Evolutionary conservation across 352 stramenopile species (phyloP).

Genomic region (Plasmopara viticola): DNA sequence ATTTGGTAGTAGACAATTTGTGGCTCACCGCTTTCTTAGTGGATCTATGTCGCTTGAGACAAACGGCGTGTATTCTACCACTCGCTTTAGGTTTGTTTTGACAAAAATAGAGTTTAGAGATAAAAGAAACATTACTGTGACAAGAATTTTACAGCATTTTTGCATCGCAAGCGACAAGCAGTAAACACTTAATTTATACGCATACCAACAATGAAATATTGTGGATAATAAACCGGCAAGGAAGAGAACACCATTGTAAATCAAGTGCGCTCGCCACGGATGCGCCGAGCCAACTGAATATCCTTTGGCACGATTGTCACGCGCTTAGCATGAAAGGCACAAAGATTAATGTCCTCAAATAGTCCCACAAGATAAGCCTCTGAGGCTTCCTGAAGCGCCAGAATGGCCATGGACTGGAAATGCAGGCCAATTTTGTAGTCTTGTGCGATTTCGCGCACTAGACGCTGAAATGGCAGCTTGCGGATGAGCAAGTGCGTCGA

Average conservation of each 20-base stretch:
- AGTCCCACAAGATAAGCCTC: constrained; percentile 93
- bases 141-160: too few species aligned
- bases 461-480: background rate
- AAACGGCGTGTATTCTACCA: too few species aligned
- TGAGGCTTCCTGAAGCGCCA: constrained; percentile 33
- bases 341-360: constrained; percentile 95
- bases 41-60: too few species aligned
- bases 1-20: too few species aligned
- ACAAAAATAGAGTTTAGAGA: too few species aligned
- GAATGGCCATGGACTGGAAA: background rate
- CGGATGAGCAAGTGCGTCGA: background rate
- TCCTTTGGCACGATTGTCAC: constrained; percentile 97
- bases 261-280: constrained; percentile 88
- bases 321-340: constrained; percentile 93
- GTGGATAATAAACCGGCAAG: too few species aligned
- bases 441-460: background rate
- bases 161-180: too few species aligned
- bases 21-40: too few species aligned
- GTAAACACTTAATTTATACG: too few species aligned
- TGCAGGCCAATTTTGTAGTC: background rate
- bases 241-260: background rate
- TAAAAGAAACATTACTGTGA: too few species aligned
- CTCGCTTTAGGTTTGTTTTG: too few species aligned
- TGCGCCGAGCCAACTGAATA: constrained; percentile 90
- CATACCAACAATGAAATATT: too few species aligned